Percentiles rank a stretch among this genome's conserved stretches.
Conservation (phyloP, 805 yeast genomes). For the Candida qinlingensis region DNA sequence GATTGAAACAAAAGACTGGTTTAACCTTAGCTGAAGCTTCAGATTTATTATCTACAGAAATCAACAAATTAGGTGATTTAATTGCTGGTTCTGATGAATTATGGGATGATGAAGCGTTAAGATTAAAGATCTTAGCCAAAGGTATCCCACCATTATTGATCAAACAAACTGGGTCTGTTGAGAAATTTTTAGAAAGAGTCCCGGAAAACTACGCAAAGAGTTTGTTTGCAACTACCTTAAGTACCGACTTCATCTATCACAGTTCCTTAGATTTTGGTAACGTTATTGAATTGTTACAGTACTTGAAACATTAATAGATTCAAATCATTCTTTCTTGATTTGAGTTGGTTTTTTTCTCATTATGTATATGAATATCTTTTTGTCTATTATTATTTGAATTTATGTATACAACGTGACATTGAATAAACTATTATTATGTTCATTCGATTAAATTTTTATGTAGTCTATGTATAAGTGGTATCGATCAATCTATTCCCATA, state of each 20-base stretch:
- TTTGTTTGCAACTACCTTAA: conserved; percentile 43
- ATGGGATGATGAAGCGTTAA: conserved; percentile 70
- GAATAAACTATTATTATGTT: too few species aligned
- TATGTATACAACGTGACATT: too few species aligned
- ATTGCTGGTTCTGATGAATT: conserved; percentile 80
- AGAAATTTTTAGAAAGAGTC: conserved; percentile 63
- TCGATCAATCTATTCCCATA: conserved; percentile 20
- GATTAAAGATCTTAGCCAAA: conserved; percentile 68
- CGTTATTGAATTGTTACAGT: conserved; percentile 25
- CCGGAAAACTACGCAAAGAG: conserved; percentile 88
- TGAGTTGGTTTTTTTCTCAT: not conserved
- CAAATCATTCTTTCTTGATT: not conserved
- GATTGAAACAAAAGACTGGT: conserved; percentile 58
- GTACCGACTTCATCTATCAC: conserved; percentile 24
- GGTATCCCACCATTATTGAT: conserved; percentile 76
- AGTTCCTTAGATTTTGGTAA: conserved; percentile 23
- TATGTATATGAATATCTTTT: not conserved
- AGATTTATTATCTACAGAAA: conserved; percentile 77
- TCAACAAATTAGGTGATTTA: conserved; percentile 82
- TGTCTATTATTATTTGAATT: too few species aligned
- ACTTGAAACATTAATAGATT: conserved; percentile 14
- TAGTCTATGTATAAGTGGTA: too few species aligned
- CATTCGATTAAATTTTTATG: too few species aligned
- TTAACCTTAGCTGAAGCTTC: conserved; percentile 61
- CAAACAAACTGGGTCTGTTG: conserved; percentile 67